These are phyloP conservation scores for Didymella lethalis DNA, from an alignment of 2,329 filamentous ascomycete genomes.

Conservation along the genomic window DNA sequence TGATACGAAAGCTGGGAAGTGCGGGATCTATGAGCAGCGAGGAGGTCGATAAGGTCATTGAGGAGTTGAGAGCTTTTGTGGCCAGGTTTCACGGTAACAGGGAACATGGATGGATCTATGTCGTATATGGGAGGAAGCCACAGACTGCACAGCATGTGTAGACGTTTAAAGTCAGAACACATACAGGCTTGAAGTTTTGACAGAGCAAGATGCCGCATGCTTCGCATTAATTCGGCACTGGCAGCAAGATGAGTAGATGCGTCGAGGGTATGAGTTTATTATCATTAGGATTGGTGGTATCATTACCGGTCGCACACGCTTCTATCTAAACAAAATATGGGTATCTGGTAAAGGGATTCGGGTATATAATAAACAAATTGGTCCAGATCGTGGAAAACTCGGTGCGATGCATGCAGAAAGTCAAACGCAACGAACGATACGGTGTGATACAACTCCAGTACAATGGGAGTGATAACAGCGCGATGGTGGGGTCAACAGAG, in stretches of 20 bases:
- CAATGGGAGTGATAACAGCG: not conserved
- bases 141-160: not conserved
- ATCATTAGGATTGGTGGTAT: conserved; percentile 3
- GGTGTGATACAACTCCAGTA: not conserved
- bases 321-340: conserved; percentile 5
- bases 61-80: not conserved
- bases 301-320: conserved; percentile 1
- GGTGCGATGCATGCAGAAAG: not conserved
- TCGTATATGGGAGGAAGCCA: not conserved
- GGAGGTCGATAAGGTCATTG: not conserved
- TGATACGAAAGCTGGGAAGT: not conserved
- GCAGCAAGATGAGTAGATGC: not conserved
- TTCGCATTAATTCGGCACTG: not conserved
- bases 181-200: no score
- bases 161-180: no score
- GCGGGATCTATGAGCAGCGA: not conserved
- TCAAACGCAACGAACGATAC: not conserved
- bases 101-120: conserved; percentile 1
- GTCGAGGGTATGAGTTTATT: not conserved
- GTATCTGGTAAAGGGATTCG: conserved; percentile 15
- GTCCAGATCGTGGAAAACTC: conserved; percentile 3
- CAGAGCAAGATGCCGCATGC: not conserved
- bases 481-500: not conserved
- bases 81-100: conserved; percentile 1
- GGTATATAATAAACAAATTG: conserved; percentile 20